These are phyloP conservation scores for Cystoderma amianthinum DNA, from an alignment of 768 basidiomycete species.

Conservation along the genomic window DNA sequence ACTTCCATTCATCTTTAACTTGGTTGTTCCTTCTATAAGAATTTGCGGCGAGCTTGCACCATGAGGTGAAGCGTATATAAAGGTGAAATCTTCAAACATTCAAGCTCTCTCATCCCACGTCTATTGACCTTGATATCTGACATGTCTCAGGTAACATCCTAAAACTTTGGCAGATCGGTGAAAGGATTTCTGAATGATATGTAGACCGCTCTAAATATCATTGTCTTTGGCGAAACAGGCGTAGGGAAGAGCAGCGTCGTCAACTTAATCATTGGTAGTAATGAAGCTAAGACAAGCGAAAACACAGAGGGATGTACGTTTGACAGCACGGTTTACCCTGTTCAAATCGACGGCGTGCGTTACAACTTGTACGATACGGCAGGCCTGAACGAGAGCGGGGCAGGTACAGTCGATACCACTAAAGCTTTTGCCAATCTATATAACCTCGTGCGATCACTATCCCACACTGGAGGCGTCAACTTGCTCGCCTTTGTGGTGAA, in stretches of 20 bases:
- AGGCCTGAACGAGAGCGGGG: constrained; percentile 28
- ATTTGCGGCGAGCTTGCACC: too few species aligned
- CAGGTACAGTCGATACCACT: constrained; percentile 10
- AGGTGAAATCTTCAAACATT: too few species aligned
- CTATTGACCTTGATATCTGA: too few species aligned
- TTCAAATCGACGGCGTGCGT: constrained; percentile 12
- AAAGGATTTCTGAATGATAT: too few species aligned
- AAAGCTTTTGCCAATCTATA: constrained; percentile 16
- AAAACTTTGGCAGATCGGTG: too few species aligned
- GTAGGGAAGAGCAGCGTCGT: constrained; percentile 34
- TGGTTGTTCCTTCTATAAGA: too few species aligned
- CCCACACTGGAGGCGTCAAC: constrained; percentile 25
- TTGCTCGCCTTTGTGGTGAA: constrained; percentile 34
- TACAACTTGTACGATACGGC: constrained; percentile 30
- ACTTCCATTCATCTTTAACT: too few species aligned
- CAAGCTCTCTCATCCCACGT: too few species aligned
- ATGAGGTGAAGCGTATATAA: too few species aligned
- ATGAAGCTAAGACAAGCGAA: constrained; percentile 21
- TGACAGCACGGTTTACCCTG: constrained; percentile 14
- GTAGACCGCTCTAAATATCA: too few species aligned
- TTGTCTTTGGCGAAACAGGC: constrained; percentile 35
- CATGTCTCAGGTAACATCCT: too few species aligned
- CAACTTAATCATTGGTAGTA: constrained; percentile 25
- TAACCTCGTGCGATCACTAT: constrained; percentile 24
- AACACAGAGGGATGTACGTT: constrained; percentile 28